Percentiles rank a stretch among this genome's conserved stretches.
These are phyloP conservation scores for Colletotrichum cereale DNA, from an alignment of 2,329 filamentous ascomycete species.

Conservation along the genomic window DNA sequence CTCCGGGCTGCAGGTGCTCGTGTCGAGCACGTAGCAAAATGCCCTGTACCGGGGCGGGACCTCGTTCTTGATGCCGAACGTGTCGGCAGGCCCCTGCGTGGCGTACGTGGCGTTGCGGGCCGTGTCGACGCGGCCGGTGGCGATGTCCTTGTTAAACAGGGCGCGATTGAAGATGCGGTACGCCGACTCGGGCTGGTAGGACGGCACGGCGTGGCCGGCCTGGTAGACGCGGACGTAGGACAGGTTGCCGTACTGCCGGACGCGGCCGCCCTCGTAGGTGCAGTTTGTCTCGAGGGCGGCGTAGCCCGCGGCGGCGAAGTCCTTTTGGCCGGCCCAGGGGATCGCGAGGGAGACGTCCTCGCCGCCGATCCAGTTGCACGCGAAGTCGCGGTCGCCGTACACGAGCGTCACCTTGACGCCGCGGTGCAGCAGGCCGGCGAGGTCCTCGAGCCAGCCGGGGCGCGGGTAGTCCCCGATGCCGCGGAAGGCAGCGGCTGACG, in stretches of 20 bases:
- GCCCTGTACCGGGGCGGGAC: constrained; percentile 42
- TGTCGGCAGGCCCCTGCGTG: constrained; percentile 42
- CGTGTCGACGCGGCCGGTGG: constrained; percentile 43
- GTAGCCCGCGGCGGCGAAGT: constrained; percentile 66
- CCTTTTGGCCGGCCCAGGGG: constrained; percentile 43
- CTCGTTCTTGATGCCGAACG: constrained; percentile 41
- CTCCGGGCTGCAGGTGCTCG: constrained; percentile 54
- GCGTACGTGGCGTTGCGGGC: constrained; percentile 37
- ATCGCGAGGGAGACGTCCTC: constrained; percentile 60
- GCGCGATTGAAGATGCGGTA: constrained; percentile 64
- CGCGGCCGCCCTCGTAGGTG: constrained; percentile 71
- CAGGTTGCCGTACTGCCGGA: constrained; percentile 76
- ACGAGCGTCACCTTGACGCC: constrained; percentile 72
- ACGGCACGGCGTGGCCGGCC: constrained; percentile 68
- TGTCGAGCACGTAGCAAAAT: constrained; percentile 45
- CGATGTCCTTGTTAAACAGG: constrained; percentile 42
- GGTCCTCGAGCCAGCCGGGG: constrained; percentile 57
- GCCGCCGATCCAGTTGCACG: constrained; percentile 69
- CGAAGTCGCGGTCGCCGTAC: constrained; percentile 64
- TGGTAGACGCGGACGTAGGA: constrained; percentile 70
- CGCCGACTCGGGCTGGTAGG: constrained; percentile 61
- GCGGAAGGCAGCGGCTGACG: constrained; percentile 30
- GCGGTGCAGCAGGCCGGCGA: constrained; percentile 57
- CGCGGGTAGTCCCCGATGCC: constrained; percentile 50
- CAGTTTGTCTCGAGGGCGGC: constrained; percentile 70